A percentile compares a stretch with the other conserved stretches of the same genome.
Evolutionary conservation across 129 eudicot genomes (phyloP).

Genomic region (Lonicera japonica): DNA sequence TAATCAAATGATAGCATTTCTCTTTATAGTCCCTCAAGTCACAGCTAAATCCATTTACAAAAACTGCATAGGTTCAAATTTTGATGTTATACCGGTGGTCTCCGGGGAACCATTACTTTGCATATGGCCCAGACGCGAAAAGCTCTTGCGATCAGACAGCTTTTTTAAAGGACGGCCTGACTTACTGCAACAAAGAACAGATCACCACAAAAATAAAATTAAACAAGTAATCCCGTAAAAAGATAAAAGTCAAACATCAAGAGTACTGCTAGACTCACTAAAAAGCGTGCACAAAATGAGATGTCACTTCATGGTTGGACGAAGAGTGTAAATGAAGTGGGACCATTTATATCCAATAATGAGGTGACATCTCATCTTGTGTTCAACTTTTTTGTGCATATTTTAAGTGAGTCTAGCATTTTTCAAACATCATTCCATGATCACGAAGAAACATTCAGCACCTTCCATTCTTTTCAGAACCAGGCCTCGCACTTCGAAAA

Average conservation of each 20-base stretch:
- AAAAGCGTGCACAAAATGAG: constrained; percentile 5
- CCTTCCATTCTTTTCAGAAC: constrained; percentile 82
- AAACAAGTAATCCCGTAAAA: not conserved
- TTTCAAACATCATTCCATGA: not conserved
- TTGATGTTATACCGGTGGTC: constrained; percentile 40
- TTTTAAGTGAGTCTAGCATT: no score
- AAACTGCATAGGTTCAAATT: not conserved
- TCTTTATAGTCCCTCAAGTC: no score
- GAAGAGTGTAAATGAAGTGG: no score
- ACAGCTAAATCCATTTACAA: no score
- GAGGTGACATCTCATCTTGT: no score
- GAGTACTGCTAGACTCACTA: no score
- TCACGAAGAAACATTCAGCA: constrained; percentile 15
- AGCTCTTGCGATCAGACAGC: constrained; percentile 74
- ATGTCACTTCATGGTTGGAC: no score
- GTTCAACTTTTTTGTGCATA: no score
- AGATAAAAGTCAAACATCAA: constrained; percentile 8
- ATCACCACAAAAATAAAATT: constrained; percentile 1
- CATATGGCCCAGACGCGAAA: constrained; percentile 65
- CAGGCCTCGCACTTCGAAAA: constrained; percentile 48
- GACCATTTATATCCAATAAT: no score
- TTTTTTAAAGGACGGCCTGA: constrained; percentile 76
- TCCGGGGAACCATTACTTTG: constrained; percentile 56
- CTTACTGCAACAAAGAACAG: constrained; percentile 49
- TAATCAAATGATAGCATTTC: no score